Percentiles rank a stretch among this genome's conserved stretches.
Evolutionary conservation across 1,284 basidiomycete species (phyloP).

Genomic region (Meira nashicola): DNA sequence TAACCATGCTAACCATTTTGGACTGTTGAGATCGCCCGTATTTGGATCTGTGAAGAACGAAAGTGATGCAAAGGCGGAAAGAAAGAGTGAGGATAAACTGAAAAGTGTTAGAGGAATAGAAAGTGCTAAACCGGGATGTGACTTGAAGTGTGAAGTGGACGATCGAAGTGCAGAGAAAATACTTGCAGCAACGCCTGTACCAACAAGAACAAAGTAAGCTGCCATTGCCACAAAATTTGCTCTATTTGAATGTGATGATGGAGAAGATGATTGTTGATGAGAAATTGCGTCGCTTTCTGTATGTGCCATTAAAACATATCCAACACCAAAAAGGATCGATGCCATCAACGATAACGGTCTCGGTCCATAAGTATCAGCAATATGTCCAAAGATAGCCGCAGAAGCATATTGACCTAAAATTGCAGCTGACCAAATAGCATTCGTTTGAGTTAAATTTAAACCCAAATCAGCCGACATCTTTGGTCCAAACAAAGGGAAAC

Average conservation of each 20-base stretch:
- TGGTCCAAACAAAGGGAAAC: conserved; percentile 21
- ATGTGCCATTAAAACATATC: conserved; percentile 23
- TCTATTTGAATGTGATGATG: neutral
- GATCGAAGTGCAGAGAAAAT: conserved; percentile 21
- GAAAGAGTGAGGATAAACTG: conserved; percentile 21
- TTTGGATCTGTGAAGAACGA: conserved; percentile 16
- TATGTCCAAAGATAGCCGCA: conserved; percentile 14
- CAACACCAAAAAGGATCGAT: conserved; percentile 18
- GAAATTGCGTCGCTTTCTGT: conserved; percentile 13
- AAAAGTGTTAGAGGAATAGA: conserved; percentile 24
- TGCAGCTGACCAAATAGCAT: conserved; percentile 19
- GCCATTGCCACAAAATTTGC: conserved; percentile 11
- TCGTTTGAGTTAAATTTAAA: conserved; percentile 17
- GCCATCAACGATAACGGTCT: conserved; percentile 15
- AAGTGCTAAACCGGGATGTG: conserved; percentile 19
- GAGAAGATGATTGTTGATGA: neutral
- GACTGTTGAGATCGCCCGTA: conserved; percentile 21
- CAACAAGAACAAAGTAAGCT: conserved; percentile 18
- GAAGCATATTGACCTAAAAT: conserved; percentile 24
- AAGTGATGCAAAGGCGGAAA: conserved; percentile 16
- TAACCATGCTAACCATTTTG: conserved; percentile 19
- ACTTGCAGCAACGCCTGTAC: conserved; percentile 20
- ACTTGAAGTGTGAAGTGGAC: conserved; percentile 17
- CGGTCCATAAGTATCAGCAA: conserved; percentile 21
- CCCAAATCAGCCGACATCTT: conserved; percentile 18